Percentiles rank a stretch among this genome's conserved stretches.
Conservation (phyloP, 345 rosid genomes). For the Durio zibethinus region DNA sequence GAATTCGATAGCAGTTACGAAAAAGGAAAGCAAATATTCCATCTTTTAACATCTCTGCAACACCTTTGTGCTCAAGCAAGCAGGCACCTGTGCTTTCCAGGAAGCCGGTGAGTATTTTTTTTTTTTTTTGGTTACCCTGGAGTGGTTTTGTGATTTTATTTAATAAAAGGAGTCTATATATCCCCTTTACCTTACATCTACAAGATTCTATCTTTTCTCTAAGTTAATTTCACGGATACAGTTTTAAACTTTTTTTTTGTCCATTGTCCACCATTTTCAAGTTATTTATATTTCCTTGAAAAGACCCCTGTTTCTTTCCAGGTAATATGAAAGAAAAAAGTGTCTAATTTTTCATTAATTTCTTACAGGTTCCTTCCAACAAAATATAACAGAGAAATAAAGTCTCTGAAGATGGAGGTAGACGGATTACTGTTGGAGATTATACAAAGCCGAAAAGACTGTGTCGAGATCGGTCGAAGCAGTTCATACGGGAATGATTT, state of each 20-base stretch:
- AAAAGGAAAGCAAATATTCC: constrained; percentile 81
- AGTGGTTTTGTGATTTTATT: not conserved
- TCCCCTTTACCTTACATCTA: not conserved
- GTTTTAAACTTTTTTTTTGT: not conserved
- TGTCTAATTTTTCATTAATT: not conserved
- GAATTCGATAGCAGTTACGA: constrained; percentile 73
- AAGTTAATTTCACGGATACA: not conserved
- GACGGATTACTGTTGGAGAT: constrained; percentile 81
- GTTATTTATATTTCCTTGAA: not conserved
- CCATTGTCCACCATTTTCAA: not conserved
- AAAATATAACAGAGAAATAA: constrained; percentile 83
- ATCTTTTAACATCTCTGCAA: constrained; percentile 57
- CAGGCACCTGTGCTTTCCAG: constrained; percentile 84
- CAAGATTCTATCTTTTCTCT: constrained; percentile 10
- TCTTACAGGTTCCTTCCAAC: constrained; percentile 72
- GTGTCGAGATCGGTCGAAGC: constrained; percentile 76
- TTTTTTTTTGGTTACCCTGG: not conserved
- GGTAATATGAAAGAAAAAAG: not conserved
- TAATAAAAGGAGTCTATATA: not conserved
- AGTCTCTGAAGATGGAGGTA: constrained; percentile 68
- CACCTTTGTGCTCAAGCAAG: constrained; percentile 71
- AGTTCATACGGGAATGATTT: constrained; percentile 78
- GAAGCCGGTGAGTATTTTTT: constrained; percentile 62
- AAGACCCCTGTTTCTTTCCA: not conserved
- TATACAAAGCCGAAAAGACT: constrained; percentile 68